A percentile compares a stretch with the other conserved stretches of the same genome.
phyloP scores from a whole-genome alignment of 2,329 filamentous ascomycete genomes.

The Didymella lethalis region DNA sequence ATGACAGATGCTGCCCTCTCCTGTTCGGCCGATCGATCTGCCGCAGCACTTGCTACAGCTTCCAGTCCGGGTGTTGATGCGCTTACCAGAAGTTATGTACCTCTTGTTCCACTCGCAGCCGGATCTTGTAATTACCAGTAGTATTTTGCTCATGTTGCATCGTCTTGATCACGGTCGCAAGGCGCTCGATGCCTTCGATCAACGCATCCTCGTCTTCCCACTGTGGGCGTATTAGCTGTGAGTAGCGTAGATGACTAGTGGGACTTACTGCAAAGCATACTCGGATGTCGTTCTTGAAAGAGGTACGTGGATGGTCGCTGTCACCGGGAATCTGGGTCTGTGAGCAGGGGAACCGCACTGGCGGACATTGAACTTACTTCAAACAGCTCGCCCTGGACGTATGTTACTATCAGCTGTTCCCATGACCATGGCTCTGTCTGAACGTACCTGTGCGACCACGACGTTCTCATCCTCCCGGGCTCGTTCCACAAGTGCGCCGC shows the following conservation, averaged over 20 bases:
- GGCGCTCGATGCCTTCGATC: constrained; percentile 70
- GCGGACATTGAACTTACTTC: constrained; percentile 49
- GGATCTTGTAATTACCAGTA: constrained; percentile 24
- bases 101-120: constrained; percentile 26
- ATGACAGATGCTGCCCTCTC: not conserved
- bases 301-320: constrained; percentile 54
- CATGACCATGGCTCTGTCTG: constrained; percentile 15
- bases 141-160: constrained; percentile 46
- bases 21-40: not conserved
- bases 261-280: constrained; percentile 44
- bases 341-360: constrained; percentile 19
- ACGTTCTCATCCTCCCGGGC: constrained; percentile 71
- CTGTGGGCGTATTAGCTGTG: constrained; percentile 22
- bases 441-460: constrained; percentile 64
- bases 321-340: constrained; percentile 53
- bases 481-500: constrained; percentile 63
- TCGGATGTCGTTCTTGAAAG: constrained; percentile 63
- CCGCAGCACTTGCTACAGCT: not conserved
- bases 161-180: constrained; percentile 60
- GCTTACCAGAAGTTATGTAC: constrained; percentile 46
- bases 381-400: constrained; percentile 70
- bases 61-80: not conserved
- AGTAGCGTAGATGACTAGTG: not conserved
- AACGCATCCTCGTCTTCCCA: constrained; percentile 72
- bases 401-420: constrained; percentile 27